Conservation (phyloP, 345 rosid species). For the Moricandia moricandioides region DNA sequence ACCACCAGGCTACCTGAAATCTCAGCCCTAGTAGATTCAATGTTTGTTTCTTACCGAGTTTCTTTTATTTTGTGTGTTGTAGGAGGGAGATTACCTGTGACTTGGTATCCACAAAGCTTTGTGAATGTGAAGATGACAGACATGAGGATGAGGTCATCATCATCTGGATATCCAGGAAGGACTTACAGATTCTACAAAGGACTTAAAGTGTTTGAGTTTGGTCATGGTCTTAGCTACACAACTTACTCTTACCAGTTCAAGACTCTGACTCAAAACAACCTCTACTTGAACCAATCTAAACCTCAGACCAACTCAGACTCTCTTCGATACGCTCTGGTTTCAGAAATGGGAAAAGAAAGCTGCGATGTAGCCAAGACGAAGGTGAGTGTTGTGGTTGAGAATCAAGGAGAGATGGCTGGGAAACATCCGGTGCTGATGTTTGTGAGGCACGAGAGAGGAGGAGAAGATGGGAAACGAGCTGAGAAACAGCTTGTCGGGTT, state of each 20-base stretch:
- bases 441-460: conserved; percentile 44
- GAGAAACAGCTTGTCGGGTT: conserved; percentile 70
- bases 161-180: conserved; percentile 77
- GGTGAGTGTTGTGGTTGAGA: conserved; percentile 50
- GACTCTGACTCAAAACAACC: conserved; percentile 20
- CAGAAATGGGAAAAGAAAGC: conserved; percentile 47
- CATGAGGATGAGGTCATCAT: conserved; percentile 86
- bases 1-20: too few species aligned
- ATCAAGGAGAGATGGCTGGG: conserved; percentile 61
- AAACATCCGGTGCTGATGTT: conserved; percentile 74
- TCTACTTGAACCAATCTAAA: conserved; percentile 43
- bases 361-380: conserved; percentile 46
- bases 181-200: conserved; percentile 81
- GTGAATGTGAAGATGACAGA: conserved; percentile 73
- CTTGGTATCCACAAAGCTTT: conserved; percentile 81
- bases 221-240: conserved; percentile 78
- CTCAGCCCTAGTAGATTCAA: too few species aligned
- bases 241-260: conserved; percentile 54
- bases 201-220: conserved; percentile 58
- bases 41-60: background rate
- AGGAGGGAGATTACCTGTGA: conserved; percentile 88
- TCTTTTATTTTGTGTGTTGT: background rate
- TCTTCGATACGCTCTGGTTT: conserved; percentile 34
- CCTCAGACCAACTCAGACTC: conserved; percentile 29
- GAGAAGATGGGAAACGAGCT: conserved; percentile 50